Evolutionary conservation across 495 filamentous ascomycete species (phyloP).

Genomic region (Xylaria palmicola): DNA sequence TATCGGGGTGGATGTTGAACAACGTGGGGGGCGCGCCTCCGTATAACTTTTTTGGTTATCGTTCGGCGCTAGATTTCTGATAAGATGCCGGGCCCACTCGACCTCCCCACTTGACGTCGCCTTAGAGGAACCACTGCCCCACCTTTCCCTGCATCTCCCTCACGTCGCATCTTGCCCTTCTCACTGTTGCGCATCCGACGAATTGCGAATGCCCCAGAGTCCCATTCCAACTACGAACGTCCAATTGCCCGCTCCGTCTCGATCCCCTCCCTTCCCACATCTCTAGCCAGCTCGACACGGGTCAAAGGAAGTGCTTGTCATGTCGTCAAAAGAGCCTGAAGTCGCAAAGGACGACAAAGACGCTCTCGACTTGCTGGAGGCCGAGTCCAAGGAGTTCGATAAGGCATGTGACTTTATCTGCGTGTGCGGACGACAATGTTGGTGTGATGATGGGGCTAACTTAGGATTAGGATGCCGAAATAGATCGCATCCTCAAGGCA

Average conservation of each 20-base stretch:
- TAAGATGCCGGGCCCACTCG: constrained; percentile 17
- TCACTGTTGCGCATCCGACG: background rate
- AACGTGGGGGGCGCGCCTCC: background rate
- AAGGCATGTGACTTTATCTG: constrained; percentile 57
- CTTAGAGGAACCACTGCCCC: background rate
- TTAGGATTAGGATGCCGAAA: constrained; percentile 77
- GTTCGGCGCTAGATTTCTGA: background rate
- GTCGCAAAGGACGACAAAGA: constrained; percentile 62
- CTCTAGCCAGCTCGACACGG: background rate
- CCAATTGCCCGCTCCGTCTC: too few relatives aligned
- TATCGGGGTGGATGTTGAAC: constrained; percentile 3
- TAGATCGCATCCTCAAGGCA: constrained; percentile 87
- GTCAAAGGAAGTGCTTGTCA: background rate
- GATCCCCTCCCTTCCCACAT: background rate
- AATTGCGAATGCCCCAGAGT: too few relatives aligned
- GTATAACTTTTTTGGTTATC: constrained; percentile 20
- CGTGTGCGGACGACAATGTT: background rate
- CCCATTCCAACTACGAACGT: background rate
- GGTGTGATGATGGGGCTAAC: background rate
- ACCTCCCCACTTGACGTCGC: constrained; percentile 9
- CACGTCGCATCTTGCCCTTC: background rate
- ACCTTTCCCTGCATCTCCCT: background rate
- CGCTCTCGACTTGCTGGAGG: constrained; percentile 79
- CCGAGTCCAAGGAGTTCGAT: constrained; percentile 83
- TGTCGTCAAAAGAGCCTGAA: constrained; percentile 11